Evolutionary conservation across 2,329 filamentous ascomycete genomes (phyloP), one percentile per base, ranked within the genome.

Genomic region (Grosmannia serpens): DNA sequence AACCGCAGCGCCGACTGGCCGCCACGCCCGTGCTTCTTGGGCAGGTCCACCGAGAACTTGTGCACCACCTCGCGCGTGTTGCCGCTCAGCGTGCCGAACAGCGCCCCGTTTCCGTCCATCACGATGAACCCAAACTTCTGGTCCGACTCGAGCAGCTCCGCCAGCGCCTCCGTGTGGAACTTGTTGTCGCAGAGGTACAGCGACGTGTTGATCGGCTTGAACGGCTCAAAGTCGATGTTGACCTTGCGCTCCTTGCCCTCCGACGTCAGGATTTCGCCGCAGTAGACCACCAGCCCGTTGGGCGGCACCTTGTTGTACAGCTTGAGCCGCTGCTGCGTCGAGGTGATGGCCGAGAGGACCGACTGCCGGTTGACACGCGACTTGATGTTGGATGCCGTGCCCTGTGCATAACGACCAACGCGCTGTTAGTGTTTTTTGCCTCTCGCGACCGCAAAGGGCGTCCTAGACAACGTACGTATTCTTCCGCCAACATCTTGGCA

Each of bases 401-500:
- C 94, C 90, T 94, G 65, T 68, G 60, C 69, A 65, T 17, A 27
- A 10, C 15, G 22, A 27, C n/a, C n/a, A 13, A 41, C 15, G 15
- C 20, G 17, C 41, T 53, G 31, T 53, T 24, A 53, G 51, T n/a
- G 22, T 44, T 44, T 7, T 2, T 22, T 44, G 20, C 41, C 20
- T 44, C n/a, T 41, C 8, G 41, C 41, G 41, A 44, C 20, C 20
- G 41, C 41, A 44, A n/a, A 33, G n/a, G 5, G 26, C 24, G 35
- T 13, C n/a, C 31, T 33, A 26, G 31, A 20, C 15, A 10, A 77
- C 88, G 65, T 82, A 94, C 89, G 72, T 94, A 96, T 89, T 96
- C 91, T 96, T 99, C 94, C 79, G 95, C 95, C 86, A 99, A 88
- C 94, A 99, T 99, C 83, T 97, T 97, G 61, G 94, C 89, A 58